Evolutionary conservation across 2,329 filamentous ascomycete species (phyloP).

Genomic region (Verticillium klebahnii): DNA sequence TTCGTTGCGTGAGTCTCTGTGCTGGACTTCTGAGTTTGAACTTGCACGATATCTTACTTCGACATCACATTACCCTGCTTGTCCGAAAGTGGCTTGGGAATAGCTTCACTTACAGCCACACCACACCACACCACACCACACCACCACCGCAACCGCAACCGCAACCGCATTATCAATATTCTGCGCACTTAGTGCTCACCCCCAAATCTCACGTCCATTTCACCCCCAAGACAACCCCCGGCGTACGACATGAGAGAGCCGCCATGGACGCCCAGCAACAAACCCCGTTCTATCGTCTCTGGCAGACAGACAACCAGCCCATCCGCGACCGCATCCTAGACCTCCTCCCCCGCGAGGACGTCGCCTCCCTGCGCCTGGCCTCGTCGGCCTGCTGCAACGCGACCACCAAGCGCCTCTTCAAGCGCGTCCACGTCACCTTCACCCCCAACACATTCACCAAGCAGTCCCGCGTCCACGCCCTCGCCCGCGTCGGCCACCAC

Average conservation of each 20-base stretch:
- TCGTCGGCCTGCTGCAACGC: conserved; percentile 68
- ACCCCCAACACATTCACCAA: conserved; percentile 71
- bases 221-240: not conserved
- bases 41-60: not conserved
- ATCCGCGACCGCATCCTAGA: conserved; percentile 47
- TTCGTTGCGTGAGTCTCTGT: not conserved
- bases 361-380: conserved; percentile 59
- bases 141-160: not conserved
- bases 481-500: conserved; percentile 73
- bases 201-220: too few species aligned
- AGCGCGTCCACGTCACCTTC: conserved; percentile 66
- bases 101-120: conserved; percentile 1
- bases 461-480: conserved; percentile 65
- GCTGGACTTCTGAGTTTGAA: not conserved
- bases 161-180: not conserved
- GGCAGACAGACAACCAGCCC: conserved; percentile 38
- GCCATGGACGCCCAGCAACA: conserved; percentile 46
- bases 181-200: too few species aligned
- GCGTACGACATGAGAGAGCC: conserved; percentile 35
- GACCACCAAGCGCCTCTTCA: conserved; percentile 65
- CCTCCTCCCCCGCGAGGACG: conserved; percentile 43
- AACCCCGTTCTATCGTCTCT: conserved; percentile 48
- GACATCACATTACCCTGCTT: not conserved
- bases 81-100: not conserved
- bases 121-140: not conserved